phyloP scores from a whole-genome alignment of 2,329 filamentous ascomycete species.

The Aureobasidium musti region DNA sequence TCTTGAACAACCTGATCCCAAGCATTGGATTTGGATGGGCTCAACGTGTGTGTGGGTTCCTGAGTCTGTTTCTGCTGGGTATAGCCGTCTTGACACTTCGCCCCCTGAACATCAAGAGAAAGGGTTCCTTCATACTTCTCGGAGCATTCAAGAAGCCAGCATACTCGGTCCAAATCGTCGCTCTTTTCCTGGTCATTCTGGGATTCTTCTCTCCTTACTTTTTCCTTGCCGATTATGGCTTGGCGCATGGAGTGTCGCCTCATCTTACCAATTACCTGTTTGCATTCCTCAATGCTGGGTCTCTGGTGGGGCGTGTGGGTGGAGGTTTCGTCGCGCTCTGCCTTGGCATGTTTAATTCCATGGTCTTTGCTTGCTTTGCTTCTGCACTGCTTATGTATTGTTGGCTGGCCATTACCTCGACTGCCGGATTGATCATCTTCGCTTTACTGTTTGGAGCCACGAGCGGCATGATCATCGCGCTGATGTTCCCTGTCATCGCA shows the following conservation, averaged over 20 bases:
- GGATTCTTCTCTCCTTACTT: conserved; percentile 50
- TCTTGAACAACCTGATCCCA: conserved; percentile 50
- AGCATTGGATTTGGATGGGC: conserved; percentile 56
- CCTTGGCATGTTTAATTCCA: not conserved
- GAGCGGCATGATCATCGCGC: conserved; percentile 22
- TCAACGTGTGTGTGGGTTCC: conserved; percentile 50
- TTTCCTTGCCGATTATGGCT: conserved; percentile 60
- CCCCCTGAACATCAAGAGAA: conserved; percentile 4
- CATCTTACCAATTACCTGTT: conserved; percentile 64
- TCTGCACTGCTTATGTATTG: conserved; percentile 22
- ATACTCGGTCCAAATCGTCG: conserved; percentile 47
- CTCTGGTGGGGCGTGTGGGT: conserved; percentile 54
- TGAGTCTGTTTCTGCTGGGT: conserved; percentile 36
- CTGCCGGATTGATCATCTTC: conserved; percentile 27
- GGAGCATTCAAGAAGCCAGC: conserved; percentile 47
- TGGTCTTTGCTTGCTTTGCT: conserved; percentile 44
- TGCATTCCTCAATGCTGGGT: conserved; percentile 64
- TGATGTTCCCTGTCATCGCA: not conserved
- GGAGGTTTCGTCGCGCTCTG: conserved; percentile 53
- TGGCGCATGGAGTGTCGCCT: conserved; percentile 51
- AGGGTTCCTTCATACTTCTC: conserved; percentile 27
- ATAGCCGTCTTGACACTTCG: conserved; percentile 29
- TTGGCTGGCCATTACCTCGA: conserved; percentile 26
- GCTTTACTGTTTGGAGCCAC: conserved; percentile 19
- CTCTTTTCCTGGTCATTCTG: conserved; percentile 49